A percentile compares a stretch with the other conserved stretches of the same genome.
These are phyloP conservation scores for Russula griseocarnosa DNA, from an alignment of 768 basidiomycete genomes.

Conservation along the genomic window DNA sequence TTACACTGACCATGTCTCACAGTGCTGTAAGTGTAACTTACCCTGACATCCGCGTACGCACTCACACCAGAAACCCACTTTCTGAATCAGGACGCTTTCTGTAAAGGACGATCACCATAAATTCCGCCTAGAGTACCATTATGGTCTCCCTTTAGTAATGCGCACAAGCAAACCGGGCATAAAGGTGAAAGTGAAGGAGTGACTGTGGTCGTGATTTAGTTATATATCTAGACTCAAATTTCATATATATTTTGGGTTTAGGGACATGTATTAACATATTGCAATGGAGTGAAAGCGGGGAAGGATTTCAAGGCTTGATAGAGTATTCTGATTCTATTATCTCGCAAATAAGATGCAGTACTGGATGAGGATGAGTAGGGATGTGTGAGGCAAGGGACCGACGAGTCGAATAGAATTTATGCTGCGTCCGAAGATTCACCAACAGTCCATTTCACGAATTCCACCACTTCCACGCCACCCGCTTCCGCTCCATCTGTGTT, in stretches of 20 bases:
- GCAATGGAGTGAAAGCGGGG: not conserved
- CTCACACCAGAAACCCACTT: not conserved
- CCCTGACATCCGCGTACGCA: not conserved
- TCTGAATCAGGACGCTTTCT: slow-evolving; percentile 47
- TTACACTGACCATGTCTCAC: not conserved
- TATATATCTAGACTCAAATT: not conserved
- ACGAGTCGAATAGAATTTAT: not conserved
- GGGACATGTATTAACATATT: not conserved
- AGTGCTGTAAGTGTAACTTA: slow-evolving; percentile 31
- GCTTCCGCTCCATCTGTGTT: slow-evolving; percentile 21
- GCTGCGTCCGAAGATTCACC: slow-evolving; percentile 11
- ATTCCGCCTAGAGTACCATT: slow-evolving; percentile 41
- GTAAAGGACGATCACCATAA: slow-evolving; percentile 55
- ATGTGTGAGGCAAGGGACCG: not conserved
- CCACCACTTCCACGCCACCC: slow-evolving; percentile 38
- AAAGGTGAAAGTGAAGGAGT: not conserved
- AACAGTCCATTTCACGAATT: slow-evolving; percentile 26
- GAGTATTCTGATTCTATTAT: not conserved
- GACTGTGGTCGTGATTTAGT: not conserved
- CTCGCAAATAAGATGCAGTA: not conserved
- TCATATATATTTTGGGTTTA: not conserved
- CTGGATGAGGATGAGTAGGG: no score
- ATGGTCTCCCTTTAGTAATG: slow-evolving; percentile 44
- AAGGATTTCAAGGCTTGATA: not conserved
- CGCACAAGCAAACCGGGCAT: slow-evolving; percentile 4